phyloP scores from a whole-genome alignment of 306 rosid genomes.

The Castanospermum australe region DNA sequence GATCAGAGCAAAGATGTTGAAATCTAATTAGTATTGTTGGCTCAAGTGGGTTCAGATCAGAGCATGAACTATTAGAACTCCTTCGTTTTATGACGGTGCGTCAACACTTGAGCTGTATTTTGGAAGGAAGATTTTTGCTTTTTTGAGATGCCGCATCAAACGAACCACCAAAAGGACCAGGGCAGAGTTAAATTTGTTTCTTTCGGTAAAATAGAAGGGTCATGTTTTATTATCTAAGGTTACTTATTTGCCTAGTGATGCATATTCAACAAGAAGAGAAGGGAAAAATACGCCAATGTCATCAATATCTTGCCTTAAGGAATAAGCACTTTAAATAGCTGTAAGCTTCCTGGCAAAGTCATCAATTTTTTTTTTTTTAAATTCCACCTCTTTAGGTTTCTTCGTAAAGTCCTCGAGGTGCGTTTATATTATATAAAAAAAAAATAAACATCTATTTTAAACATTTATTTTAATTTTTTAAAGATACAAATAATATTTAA shows the following conservation, averaged over 20 bases:
- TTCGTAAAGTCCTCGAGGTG: slow-evolving; percentile 27
- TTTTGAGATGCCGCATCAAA: not conserved
- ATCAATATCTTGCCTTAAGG: slow-evolving; percentile 28
- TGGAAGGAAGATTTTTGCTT: not conserved
- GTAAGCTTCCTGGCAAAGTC: slow-evolving; percentile 19
- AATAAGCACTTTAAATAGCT: slow-evolving; percentile 30
- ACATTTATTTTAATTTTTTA: too few species aligned
- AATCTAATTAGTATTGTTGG: too few species aligned
- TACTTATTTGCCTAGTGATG: not conserved
- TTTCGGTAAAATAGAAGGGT: not conserved
- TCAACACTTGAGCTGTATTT: not conserved
- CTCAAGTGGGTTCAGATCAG: not conserved
- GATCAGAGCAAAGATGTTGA: not conserved
- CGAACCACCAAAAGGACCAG: not conserved
- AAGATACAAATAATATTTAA: too few species aligned
- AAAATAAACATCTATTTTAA: too few species aligned
- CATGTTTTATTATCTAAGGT: not conserved
- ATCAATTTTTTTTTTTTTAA: slow-evolving; percentile 12
- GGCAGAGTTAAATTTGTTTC: not conserved
- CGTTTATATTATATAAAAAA: not conserved
- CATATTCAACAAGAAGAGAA: not conserved
- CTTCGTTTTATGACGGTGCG: not conserved
- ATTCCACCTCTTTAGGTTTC: not conserved
- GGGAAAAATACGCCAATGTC: not conserved
- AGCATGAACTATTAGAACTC: not conserved